Evolutionary conservation across 2,329 filamentous ascomycete genomes (phyloP), one percentile per base, ranked within the genome.

Genomic region (Calonectria pteridis): DNA sequence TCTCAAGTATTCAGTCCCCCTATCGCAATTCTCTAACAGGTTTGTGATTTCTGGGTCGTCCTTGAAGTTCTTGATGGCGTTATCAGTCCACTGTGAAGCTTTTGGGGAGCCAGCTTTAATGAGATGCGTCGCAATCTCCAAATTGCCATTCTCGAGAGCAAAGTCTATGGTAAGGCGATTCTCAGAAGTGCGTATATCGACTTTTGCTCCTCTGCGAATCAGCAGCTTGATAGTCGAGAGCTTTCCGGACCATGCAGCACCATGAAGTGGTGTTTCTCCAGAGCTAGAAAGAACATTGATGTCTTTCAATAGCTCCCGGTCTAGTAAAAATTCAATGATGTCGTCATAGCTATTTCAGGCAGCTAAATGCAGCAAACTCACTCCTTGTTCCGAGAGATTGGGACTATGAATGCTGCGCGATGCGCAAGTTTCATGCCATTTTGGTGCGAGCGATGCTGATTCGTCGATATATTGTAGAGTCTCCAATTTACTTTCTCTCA

Each of bases 211-310:
- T 18, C 14, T 28, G 14, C 50, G n/a, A 23, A 68, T 3, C 11
- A 68, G 28, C 5, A 46, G 1, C 20, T 59, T 16, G 23, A 18
- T 16, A 4, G 50, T 49, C n/a, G 35, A 23, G 20, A 59, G 35
- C 11, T 6, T 40, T 4, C 35, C 35, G 5, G 2, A 18, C 13
- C 35, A 29, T 11, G 64, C 35, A 18, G 65, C 66, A 11, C 1
- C n/a, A n/a, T 74, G 73, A 29, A 73, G 70, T 14, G 40, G 51
- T 5, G 70, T 67, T 13, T 43, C 5, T 13, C 62, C 66, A 6
- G 26, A 29, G 0, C 6, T 0, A 6, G 46, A 63, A 4, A 13
- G 9, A 6, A 63, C 26, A 50, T 75, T 51, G 9, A 67, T 18
- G 11, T 69, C 37, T 31, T 16, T 23, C 2, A 58, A 53, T 3